Percentiles rank a stretch among this genome's conserved stretches.
Evolutionary conservation across 2,329 filamentous ascomycete genomes (phyloP).

Genomic region (Graphilbum ipis-grandicollis): DNA sequence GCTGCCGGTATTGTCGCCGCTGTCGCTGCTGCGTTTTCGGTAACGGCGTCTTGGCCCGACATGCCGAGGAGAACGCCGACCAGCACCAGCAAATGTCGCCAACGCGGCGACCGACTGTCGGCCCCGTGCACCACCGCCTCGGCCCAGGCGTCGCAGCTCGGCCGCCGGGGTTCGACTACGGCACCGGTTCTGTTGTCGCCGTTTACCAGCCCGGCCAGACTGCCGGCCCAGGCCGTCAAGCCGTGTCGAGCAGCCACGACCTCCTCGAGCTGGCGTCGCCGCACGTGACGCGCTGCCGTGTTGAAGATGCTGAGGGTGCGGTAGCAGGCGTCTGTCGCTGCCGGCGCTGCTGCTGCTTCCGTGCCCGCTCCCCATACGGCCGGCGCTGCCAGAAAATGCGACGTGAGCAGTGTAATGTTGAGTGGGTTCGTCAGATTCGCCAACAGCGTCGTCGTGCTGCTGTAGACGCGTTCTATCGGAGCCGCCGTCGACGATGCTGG

Average conservation of each 20-base stretch:
- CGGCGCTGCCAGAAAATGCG: constrained; percentile 53
- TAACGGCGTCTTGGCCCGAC: constrained; percentile 34
- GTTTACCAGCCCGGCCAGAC: too few species aligned
- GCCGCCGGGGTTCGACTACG: constrained; percentile 16
- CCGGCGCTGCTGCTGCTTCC: background rate
- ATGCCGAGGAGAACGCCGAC: constrained; percentile 65
- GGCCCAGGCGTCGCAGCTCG: constrained; percentile 33
- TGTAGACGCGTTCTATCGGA: constrained; percentile 38
- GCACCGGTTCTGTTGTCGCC: too few species aligned
- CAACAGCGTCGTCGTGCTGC: constrained; percentile 49
- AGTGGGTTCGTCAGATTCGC: constrained; percentile 55
- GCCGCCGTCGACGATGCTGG: background rate
- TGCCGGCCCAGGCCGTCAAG: too few species aligned
- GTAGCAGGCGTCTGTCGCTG: constrained; percentile 39
- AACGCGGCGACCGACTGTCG: constrained; percentile 45
- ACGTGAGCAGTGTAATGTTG: constrained; percentile 56
- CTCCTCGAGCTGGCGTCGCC: constrained; percentile 27
- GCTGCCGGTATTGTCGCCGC: constrained; percentile 18
- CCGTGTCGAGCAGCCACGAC: constrained; percentile 14
- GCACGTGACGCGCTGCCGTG: constrained; percentile 40
- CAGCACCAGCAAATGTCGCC: constrained; percentile 72
- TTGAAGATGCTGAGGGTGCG: constrained; percentile 57
- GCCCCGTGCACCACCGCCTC: constrained; percentile 38
- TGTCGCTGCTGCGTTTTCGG: background rate
- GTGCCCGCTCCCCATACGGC: constrained; percentile 50